Base-by-base conservation (phyloP, 2,329 filamentous ascomycete species). In the Nemania sp. region DNA sequence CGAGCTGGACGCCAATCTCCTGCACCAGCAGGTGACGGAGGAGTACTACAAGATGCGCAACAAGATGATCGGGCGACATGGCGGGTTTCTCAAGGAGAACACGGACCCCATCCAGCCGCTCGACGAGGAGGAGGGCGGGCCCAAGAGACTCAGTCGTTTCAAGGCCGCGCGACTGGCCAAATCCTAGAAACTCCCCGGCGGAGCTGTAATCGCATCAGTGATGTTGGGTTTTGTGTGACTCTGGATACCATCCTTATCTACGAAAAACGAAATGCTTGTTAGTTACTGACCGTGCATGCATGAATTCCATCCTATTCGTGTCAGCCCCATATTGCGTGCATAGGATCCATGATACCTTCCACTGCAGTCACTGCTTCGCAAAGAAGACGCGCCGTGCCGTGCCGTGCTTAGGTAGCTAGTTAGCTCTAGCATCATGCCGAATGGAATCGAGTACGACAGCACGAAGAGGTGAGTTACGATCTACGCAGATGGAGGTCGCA, bases 1-100 rank as follows among this genome's bases (percentile, higher is more conserved):
- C 66, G 88, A 90, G 65, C 80, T 94, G 40, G 90, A 97, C 67
- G 85, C 90, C 5, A 81, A 86, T 18, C 78, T 93, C 32, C 80
- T 94, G 52, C 84, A 90, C 54, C 87, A 90, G 64, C 90, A 96
- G 73, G 87, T 96, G 13, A 88, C 90, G 7, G 85, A 86, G 39
- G 90, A 96, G 71, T 96, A 96, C 74, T 90, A 96, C 73, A 87
- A 86, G 46, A 81, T 91, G 74, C 89, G 94, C 18, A 96, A 93
- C 72, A 86, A 85, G 69, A 88, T 96, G 76, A 92, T 97, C 55
- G 87, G 92, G 67, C 84, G 87, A 68, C 87, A 95, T 68, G 92
- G 92, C 53, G 92, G 92, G 2, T 96, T 97, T 74, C 78, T 90
- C 68, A 83, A 86, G 59, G 85, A 92, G 67, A 86, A 90, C 60